These are phyloP conservation scores for Neurospora sp. DNA, from an alignment of 495 filamentous ascomycete species.

Conservation along the genomic window DNA sequence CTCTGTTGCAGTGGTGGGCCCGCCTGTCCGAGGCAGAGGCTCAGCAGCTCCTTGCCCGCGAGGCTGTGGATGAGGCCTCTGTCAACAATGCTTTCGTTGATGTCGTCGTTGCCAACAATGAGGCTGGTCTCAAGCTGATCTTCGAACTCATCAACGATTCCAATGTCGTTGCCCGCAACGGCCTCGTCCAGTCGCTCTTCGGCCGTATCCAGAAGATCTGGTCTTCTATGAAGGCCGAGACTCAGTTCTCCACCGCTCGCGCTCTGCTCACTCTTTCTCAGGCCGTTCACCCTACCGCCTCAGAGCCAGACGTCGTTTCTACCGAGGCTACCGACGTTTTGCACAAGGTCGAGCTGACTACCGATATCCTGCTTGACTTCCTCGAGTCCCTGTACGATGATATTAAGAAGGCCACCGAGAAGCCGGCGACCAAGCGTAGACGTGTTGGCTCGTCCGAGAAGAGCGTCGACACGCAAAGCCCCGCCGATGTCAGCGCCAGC, in stretches of 20 bases:
- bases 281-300: constrained; percentile 8
- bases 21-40: constrained; percentile 32
- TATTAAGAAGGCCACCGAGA: constrained; percentile 48
- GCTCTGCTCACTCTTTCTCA: constrained; percentile 44
- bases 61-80: constrained; percentile 49
- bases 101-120: constrained; percentile 56
- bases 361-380: constrained; percentile 57
- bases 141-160: constrained; percentile 41
- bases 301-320: constrained; percentile 25
- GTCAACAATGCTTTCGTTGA: constrained; percentile 51
- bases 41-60: constrained; percentile 27
- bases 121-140: constrained; percentile 54
- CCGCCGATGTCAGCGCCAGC: constrained; percentile 45
- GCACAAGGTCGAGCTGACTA: constrained; percentile 55
- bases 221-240: constrained; percentile 55
- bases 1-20: constrained; percentile 58
- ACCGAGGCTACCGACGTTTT: constrained; percentile 57
- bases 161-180: constrained; percentile 30
- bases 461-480: constrained; percentile 25
- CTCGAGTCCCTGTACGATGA: constrained; percentile 58
- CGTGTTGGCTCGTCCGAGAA: constrained; percentile 60
- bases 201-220: constrained; percentile 58
- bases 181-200: constrained; percentile 52
- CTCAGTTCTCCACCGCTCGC: constrained; percentile 47
- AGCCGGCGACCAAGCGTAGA: constrained; percentile 63